Base-by-base conservation (phyloP, 192 early-diverging fungal species). In the Coemansia sp. region DNA sequence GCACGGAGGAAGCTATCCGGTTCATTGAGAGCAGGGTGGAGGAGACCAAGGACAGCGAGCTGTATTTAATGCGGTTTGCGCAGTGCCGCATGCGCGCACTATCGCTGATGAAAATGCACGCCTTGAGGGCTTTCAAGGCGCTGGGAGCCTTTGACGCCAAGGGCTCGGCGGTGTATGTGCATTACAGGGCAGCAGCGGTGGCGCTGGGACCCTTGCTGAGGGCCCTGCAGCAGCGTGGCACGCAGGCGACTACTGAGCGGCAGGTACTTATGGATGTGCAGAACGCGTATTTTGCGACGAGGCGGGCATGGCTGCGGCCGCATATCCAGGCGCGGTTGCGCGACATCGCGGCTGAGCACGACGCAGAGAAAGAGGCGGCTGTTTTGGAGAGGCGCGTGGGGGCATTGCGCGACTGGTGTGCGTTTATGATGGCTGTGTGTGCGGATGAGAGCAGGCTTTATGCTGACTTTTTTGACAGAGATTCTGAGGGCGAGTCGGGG, bases 51-150 rank as follows among this genome's bases (percentile, higher is more conserved):
- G 97, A 99, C 78, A 89, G 94, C 7, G 95, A 96, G 63, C 87
- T 98, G 45, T 98, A 97, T 71, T 84, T 91, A 36, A 94, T 96
- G 92, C 86, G 95, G 21, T 98, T 95, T 74, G 84, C 92, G 19
- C 95, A 98, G 70, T 97, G 95, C 76, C 91, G 96, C 83, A 95
- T 94, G n/a, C 89, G 93, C 29, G 93, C 91, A 6, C 89, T 99
- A 77, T 90, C 95, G 21, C 78, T 98, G 38, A 95, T 99, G 74
- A 98, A 98, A 70, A 89, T 95, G 29, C 87, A 86, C 36, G 85
- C 83, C 4, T 78, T 96, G 73, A 86, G 92, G 27, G 77, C 75
- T 15, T 72, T 95, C 27, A 84, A 70, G 44, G 27, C 44, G 8
- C 57, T 74, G 63, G 45, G 32, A 0, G 45, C 45, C 12, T 55